Conservation (phyloP, 495 filamentous ascomycete genomes). For the Neurospora cerealis region DNA sequence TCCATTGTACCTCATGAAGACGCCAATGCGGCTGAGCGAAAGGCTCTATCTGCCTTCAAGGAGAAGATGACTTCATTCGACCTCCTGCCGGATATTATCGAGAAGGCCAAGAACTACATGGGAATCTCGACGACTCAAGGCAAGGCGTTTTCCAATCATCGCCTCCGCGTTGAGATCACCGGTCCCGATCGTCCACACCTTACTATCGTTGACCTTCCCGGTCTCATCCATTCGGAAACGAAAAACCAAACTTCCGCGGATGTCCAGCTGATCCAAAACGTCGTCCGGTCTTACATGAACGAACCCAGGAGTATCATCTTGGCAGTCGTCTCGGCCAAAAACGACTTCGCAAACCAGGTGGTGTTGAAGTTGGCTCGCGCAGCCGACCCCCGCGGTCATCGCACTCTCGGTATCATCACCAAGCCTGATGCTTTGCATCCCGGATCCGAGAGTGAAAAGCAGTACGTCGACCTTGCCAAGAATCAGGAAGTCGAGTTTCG, state of each 20-base stretch:
- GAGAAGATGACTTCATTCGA: conserved; percentile 25
- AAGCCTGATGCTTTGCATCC: conserved; percentile 61
- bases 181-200: conserved; percentile 56
- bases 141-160: conserved; percentile 48
- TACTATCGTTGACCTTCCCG: conserved; percentile 61
- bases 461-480: conserved; percentile 43
- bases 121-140: conserved; percentile 30
- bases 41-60: conserved; percentile 7
- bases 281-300: conserved; percentile 53
- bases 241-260: conserved; percentile 38
- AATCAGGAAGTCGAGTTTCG: conserved; percentile 54
- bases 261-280: conserved; percentile 37
- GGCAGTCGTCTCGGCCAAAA: conserved; percentile 54
- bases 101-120: conserved; percentile 43
- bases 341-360: conserved; percentile 50
- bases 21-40: neutral
- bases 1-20: conserved; percentile 31
- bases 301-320: conserved; percentile 52
- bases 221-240: conserved; percentile 47
- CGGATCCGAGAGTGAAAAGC: conserved; percentile 37
- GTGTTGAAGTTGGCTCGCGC: conserved; percentile 64
- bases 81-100: conserved; percentile 29
- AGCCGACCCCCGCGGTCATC: conserved; percentile 61
- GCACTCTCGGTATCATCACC: conserved; percentile 78
- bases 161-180: conserved; percentile 58